Base-by-base conservation (phyloP, 2,329 filamentous ascomycete species). In the Fusarium protoensiforme region DNA sequence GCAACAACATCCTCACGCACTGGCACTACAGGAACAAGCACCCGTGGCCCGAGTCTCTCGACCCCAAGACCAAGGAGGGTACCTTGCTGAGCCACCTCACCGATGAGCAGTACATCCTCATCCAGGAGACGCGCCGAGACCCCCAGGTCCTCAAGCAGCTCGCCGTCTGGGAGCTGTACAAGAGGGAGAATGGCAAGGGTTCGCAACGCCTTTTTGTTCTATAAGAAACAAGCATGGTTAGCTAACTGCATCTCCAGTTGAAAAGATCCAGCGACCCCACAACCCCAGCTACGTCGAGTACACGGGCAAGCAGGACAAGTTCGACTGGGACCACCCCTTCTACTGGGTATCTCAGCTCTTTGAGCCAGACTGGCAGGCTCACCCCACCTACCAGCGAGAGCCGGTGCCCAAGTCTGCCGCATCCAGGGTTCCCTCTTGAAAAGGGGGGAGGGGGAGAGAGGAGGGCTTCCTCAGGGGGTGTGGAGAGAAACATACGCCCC, bases 11-110 rank as follows among this genome's bases (percentile, higher is more conserved):
- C 31, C 83, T 89, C 2, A 78, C 80, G 13, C 81, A 87, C 61
- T 89, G 87, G 87, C 85, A 87, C 57, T 88, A 88, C 72, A 88
- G 84, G 77, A 85, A 84, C 64, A 81, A 81, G 35, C 73, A 80
- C 27, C 24, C 60, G 7, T 80, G 77, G 78, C 77, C 80, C 3
- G 27, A 64, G 8, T 57, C 51, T 57, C 2, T 71, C 77, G 18
- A 82, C n/a, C 79, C 81, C 0, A 67, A 77, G 43, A 66, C 76
- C 8, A 73, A 75, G 5, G 69, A 71, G 53, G 75, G 77, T 48
- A 74, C 78, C 10, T 73, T 77, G 3, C 74, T 84, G 65, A 75
- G 69, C n/a, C 60, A 66, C 2, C 74, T 86, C 27, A 69, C 73
- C 0, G 60, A 77, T 0, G 71, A 81, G 4, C 80, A 88, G 63